Conservation (phyloP, 2,329 filamentous ascomycete species). For the Juglanconis oblonga region DNA sequence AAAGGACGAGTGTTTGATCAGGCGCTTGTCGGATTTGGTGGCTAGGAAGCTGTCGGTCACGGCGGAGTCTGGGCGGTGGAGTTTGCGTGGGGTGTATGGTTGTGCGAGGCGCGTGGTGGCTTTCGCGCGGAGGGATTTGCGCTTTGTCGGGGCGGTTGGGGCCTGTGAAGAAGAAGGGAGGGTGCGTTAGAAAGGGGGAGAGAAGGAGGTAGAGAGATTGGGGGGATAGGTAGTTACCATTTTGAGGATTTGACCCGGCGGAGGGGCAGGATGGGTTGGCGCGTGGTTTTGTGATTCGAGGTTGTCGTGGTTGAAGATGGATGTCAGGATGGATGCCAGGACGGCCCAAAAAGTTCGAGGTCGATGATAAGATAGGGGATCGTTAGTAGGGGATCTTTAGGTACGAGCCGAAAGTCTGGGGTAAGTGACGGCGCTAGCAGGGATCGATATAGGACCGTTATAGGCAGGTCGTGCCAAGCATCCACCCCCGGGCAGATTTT, state of each 20-base stretch:
- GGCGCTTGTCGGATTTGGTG: slow-evolving; percentile 79
- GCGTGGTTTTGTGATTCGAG: background rate
- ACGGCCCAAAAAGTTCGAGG: background rate
- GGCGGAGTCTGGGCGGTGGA: slow-evolving; percentile 48
- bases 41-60: slow-evolving; percentile 60
- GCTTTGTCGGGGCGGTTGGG: slow-evolving; percentile 44
- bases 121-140: slow-evolving; percentile 54
- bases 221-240: background rate
- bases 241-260: too few relatives aligned
- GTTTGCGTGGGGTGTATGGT: slow-evolving; percentile 49
- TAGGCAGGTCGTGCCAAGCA: too few relatives aligned
- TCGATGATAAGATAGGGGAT: too few relatives aligned
- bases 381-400: background rate
- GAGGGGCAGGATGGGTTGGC: too few relatives aligned
- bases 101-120: slow-evolving; percentile 50
- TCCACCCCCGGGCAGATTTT: too few relatives aligned
- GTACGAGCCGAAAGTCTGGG: too few relatives aligned
- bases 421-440: background rate
- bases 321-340: background rate
- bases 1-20: slow-evolving; percentile 78
- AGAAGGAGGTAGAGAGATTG: slow-evolving; percentile 23
- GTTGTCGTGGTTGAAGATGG: background rate
- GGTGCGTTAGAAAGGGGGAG: slow-evolving; percentile 4
- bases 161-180: slow-evolving; percentile 19
- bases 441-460: background rate